Percentiles rank a stretch among this genome's conserved stretches.
Evolutionary conservation across 192 early-diverging fungal genomes (phyloP).

Genomic region (Lobosporangium transversale): DNA sequence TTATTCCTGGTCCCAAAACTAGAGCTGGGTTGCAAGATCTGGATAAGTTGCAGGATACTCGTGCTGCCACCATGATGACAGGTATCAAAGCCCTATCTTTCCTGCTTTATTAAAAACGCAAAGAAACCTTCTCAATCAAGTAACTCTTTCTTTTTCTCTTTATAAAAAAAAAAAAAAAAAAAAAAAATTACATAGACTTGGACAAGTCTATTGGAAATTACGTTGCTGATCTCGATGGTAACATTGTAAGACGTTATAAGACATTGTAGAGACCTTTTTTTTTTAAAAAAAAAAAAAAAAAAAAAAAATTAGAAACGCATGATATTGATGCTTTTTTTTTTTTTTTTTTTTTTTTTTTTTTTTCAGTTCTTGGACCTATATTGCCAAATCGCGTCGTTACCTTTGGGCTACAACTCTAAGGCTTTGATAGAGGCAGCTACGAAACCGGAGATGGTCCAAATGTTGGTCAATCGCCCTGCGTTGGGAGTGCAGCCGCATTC

Average conservation of each 20-base stretch:
- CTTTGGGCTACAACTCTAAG: constrained; percentile 78
- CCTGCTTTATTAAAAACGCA: no score
- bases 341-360: no score
- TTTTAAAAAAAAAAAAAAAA: neutral
- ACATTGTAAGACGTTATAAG: constrained; percentile 57
- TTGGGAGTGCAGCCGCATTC: constrained; percentile 72
- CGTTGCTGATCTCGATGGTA: constrained; percentile 79
- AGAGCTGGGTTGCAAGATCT: constrained; percentile 60
- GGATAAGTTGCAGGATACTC: constrained; percentile 69
- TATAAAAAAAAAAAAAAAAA: no score
- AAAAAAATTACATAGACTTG: constrained; percentile 65
- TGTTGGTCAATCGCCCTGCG: constrained; percentile 73
- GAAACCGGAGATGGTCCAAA: constrained; percentile 65
- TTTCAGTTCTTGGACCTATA: constrained; percentile 71
- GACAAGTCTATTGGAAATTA: constrained; percentile 76
- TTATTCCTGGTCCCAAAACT: constrained; percentile 71
- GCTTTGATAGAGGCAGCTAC: constrained; percentile 62
- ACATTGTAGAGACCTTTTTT: neutral
- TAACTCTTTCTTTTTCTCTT: no score
- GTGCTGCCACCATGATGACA: constrained; percentile 70
- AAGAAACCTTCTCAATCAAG: no score
- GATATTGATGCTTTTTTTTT: no score
- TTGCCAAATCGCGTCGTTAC: constrained; percentile 79
- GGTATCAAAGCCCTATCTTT: constrained; percentile 13
- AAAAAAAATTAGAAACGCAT: neutral